phyloP scores from a whole-genome alignment of 2,329 filamentous ascomycete genomes.

The Ceratocystis lukuohia region DNA sequence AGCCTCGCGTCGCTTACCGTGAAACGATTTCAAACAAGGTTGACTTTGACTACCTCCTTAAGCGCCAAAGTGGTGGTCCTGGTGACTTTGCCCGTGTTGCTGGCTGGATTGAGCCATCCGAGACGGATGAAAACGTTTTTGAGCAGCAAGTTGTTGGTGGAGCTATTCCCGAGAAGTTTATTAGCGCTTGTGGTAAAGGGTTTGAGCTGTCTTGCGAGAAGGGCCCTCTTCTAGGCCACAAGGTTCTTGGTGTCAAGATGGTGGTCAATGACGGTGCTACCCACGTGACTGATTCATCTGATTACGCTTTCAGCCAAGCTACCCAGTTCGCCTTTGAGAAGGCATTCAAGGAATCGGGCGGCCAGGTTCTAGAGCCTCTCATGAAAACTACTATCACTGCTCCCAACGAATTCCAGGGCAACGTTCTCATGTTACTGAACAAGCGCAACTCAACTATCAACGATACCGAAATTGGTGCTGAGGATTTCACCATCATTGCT shows the following conservation, averaged over 20 bases:
- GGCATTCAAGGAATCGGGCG: slow-evolving; percentile 67
- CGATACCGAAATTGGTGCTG: slow-evolving; percentile 83
- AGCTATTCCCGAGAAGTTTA: slow-evolving; percentile 86
- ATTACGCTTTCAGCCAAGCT: slow-evolving; percentile 88
- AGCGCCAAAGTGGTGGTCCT: slow-evolving; percentile 89
- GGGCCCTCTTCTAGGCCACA: slow-evolving; percentile 84
- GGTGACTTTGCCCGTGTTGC: slow-evolving; percentile 90
- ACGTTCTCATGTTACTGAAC: slow-evolving; percentile 86
- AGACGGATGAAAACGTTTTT: slow-evolving; percentile 60
- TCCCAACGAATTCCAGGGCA: slow-evolving; percentile 94
- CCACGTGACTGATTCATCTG: slow-evolving; percentile 93
- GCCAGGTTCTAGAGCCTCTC: slow-evolving; percentile 79
- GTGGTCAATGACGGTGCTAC: slow-evolving; percentile 91
- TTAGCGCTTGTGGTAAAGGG: slow-evolving; percentile 88
- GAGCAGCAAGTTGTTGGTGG: slow-evolving; percentile 80
- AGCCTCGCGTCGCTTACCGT: slow-evolving; percentile 92
- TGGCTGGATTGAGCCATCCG: slow-evolving; percentile 80
- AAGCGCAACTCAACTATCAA: slow-evolving; percentile 92
- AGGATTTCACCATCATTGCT: slow-evolving; percentile 85
- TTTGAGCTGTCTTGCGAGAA: slow-evolving; percentile 73
- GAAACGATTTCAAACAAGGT: slow-evolving; percentile 75
- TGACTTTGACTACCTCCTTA: slow-evolving; percentile 84
- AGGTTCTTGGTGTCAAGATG: slow-evolving; percentile 80
- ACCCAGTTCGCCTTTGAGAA: slow-evolving; percentile 96
- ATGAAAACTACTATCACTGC: slow-evolving; percentile 98